Evolutionary conservation across 1,284 basidiomycete species (phyloP), one percentile per base, ranked within the genome.

Genomic region (Leccinum subrobustum): DNA sequence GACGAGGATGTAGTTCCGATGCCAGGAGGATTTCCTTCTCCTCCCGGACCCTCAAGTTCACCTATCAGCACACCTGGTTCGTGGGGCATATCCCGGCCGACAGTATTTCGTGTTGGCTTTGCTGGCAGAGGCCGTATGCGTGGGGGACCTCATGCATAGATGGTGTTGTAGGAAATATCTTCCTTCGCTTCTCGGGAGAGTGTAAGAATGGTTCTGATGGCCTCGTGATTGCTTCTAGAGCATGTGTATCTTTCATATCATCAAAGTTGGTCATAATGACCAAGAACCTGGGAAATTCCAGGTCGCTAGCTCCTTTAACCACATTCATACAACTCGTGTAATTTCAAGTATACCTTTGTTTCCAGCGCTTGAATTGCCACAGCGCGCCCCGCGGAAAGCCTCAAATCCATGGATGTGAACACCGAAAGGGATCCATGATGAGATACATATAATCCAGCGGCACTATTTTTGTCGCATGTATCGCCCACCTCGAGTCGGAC

Each of bases 91-190:
- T 48, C 63, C n/a, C 44, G 60, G 50, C 23, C 58, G 16, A 60
- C 64, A 4, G 14, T 68, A 37, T 69, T 72, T 58, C 72, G 71
- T 55, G 56, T 77, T 52, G 73, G 73, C 44, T 73, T 69, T 56
- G 72, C 75, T 55, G 73, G 73, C 16, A 66, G 73, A 61, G 71
- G 75, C 20, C 56, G 52, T 48, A 23, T 12, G 2, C 59, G 56
- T 23, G 61, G 71, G 20, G 37, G 54, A 25, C 57, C 37, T 37
- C 56, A 23, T 27, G 62, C 56, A 47, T 25, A 50, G 68, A 51
- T 61, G 63, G 23, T 2, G 35, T 54, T 71, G 60, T 73, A 54
- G 27, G 55, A 25, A 23, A 31, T 25, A 6, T 35, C 18, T 27
- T 37, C 20, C 33, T 12, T 25, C 3, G 29, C 52, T 50, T 29